Base-by-base conservation (phyloP, 2,329 filamentous ascomycete genomes). In the Aureobasidium lini region DNA sequence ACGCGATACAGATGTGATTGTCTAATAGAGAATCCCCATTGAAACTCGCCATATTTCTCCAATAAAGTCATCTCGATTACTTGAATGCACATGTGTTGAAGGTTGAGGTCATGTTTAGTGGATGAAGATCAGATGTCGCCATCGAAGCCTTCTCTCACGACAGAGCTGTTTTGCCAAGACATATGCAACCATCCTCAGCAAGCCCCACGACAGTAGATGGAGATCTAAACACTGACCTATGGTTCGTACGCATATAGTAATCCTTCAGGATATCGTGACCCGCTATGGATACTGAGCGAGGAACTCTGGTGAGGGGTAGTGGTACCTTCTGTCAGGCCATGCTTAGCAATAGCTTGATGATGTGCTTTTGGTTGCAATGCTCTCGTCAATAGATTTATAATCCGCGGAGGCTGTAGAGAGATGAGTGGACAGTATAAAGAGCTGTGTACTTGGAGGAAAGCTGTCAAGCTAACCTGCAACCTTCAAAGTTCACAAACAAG, bases 1-100 rank as follows among this genome's bases (percentile, higher is more conserved):
- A 23, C 23, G 23, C 23, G 85, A 75, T 71, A 88, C 85, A 69
- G 6, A 28, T 47, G 29, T 89, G 85, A 58, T 84, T 82, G 48
- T 85, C 78, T 3, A 31, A 32, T 13, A 31, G 13, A 16, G 16
- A 23, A 11, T 6, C 15, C 11, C 11, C 31, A 23, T 1, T 16
- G 28, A 4, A 5, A 23, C 9, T 44, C 2, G 10, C 4, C 4
- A 10, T 8, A 6, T 34, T 43, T 11, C 6, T 44, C 39, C 48
- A 52, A 56, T 42, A 4, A 34, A 9, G 6, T 2, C 13, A 5
- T 6, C 18, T 13, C 9, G 29, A 48, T 56, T 42, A 8, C 6
- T 6, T 5, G 10, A 2, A 15, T 10, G 3, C 13, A 18, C 6
- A 15, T 28, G 13, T 42, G 6, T 13, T 23, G 6, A 34, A 56